phyloP scores from a whole-genome alignment of 352 stramenopile species.

The Phytophthora fragariae region DNA sequence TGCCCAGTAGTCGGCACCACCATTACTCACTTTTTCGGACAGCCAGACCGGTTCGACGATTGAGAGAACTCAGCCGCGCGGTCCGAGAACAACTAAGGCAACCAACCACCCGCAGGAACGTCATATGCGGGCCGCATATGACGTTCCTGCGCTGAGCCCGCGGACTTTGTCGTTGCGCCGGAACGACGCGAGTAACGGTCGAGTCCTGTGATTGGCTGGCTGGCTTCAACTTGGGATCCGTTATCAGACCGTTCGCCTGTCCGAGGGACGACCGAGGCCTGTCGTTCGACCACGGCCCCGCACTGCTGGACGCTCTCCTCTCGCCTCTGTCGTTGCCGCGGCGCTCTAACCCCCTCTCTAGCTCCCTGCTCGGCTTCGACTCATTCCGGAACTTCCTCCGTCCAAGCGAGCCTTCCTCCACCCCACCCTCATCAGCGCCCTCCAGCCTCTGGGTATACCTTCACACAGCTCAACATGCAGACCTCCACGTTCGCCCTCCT shows the following conservation, averaged over 20 bases:
- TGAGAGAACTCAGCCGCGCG: not conserved
- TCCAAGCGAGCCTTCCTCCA: constrained; percentile 18
- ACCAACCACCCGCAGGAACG: not conserved
- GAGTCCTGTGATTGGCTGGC: constrained; percentile 20
- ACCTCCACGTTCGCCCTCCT: constrained; percentile 27
- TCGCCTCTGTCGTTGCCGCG: not conserved
- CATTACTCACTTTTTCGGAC: constrained; percentile 1
- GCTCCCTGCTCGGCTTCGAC: not conserved
- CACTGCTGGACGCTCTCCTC: not conserved
- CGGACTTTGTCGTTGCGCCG: not conserved
- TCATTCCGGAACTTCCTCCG: constrained; percentile 36
- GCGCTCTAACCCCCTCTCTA: not conserved
- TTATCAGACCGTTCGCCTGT: constrained; percentile 35
- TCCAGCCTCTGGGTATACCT: not conserved
- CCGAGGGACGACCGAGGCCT: constrained; percentile 8
- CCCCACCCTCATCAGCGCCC: not conserved
- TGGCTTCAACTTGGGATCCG: constrained; percentile 33
- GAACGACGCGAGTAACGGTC: constrained; percentile 17
- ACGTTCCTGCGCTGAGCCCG: not conserved
- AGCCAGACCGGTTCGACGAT: not conserved
- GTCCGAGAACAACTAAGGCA: not conserved
- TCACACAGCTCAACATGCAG: constrained; percentile 31
- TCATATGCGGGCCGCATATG: too few species aligned
- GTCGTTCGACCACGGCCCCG: not conserved
- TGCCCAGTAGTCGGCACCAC: not conserved